Evolutionary conservation across 441 rosid species (phyloP), one percentile per base, ranked within the genome.

Genomic region (Eruca vesicaria): DNA sequence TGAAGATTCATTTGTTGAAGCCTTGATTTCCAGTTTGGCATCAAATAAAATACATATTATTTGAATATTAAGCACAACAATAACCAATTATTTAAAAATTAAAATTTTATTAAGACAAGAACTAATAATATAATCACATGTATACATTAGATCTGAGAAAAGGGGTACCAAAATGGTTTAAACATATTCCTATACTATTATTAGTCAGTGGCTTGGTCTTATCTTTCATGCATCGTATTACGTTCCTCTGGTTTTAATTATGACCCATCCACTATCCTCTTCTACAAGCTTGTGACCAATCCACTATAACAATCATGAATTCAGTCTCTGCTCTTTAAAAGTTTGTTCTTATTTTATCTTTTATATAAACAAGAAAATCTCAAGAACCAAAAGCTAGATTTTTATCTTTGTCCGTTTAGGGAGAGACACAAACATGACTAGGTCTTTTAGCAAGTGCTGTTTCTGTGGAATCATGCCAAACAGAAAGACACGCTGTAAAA

Each of bases 401-500:
- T 63, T 63, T 55, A 36, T 36, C 3, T 38, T 65, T 29, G 71
- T 65, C 52, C 43, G 19, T 19, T 41, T 56, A 19, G 19, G 66
- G 66, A 65, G 76, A 38, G 71, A 65, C 71, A 41, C 59, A 56
- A 64, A 66, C 56, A 73, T n/a, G 77, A 73, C 50, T 65, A 6
- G 12, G 66, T 57, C 66, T n/a, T 23, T 20, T 38, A 41, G 21
- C 59, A 73, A 65, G 20, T 15, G 69, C 56, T 65, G 20, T 31
- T 63, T 64, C 71, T 55, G 21, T 18, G 64, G 57, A 38, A 73
- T 38, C 65, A 63, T 28, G 57, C 4, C 32, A 65, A 56, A 65
- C 77, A 56, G 48, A 55, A 65, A 73, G 71, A 29, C 77, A 56
- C 77, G 71, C 71, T 73, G 77, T 73, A 56, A 65, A 73, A 56